Evolutionary conservation across 768 basidiomycete species (phyloP), one percentile per base, ranked within the genome.

Genomic region (Mycena polygramma): DNA sequence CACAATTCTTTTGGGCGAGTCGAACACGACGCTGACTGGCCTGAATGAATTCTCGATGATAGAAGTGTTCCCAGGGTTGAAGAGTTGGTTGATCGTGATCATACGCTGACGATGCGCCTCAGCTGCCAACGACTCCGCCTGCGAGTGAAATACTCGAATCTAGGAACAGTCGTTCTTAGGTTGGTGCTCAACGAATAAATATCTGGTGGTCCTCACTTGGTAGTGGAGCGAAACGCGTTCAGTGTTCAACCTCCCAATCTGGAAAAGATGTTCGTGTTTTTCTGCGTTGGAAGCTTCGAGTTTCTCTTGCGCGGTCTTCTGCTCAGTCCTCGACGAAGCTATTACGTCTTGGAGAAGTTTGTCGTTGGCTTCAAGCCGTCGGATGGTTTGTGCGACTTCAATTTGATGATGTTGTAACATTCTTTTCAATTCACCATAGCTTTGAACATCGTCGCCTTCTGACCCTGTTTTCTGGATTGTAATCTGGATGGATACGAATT

Each of bases 71-170:
- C 57, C 57, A 36, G 78, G 68, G 36, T 53, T 63, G 62, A 75
- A 75, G 37, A 72, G 53, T 52, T 67, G 63, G 4, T 41, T 26
- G 55, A 77, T 67, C 37, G 67, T 62, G 17, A 45, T 58, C 37
- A 68, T 57, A 22, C 75, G 63, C 20, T 55, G 62, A 60, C 72
- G 68, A 59, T 74, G 69, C 20, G 64, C 74, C 55, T 78, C 76
- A 26, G 72, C 57, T 15, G 78, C 77, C 39, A 78, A 51, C 20
- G 54, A 64, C 20, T 41, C 36, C 24, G 68, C 71, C 57, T 79
- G 78, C 19, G 75, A 59, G 37, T 75, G 73, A 22, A 72, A 73
- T 20, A 68, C 51, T 30, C 52, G 53, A 49, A 72, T 43, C 71
- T 70, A 55, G 1, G 24, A 14, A 35, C 15, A 6, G 51, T 36